These are phyloP conservation scores for Mucor velutinosus DNA, from an alignment of 371 early-diverging fungal genomes.

Conservation along the genomic window DNA sequence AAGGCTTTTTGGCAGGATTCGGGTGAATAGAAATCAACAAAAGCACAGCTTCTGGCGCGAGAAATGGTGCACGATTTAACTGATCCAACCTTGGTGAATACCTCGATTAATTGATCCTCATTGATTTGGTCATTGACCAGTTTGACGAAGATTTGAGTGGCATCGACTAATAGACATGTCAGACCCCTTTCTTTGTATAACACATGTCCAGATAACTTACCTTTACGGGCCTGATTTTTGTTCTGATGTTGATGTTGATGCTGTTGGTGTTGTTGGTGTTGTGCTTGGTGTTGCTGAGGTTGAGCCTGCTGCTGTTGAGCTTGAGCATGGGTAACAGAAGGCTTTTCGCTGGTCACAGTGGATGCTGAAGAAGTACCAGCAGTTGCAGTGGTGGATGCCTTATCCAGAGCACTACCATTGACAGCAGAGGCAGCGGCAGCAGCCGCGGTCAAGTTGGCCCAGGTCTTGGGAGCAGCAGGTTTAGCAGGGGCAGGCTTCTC, in stretches of 20 bases:
- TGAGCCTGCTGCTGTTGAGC: constrained; percentile 14
- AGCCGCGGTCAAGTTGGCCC: constrained; percentile 39
- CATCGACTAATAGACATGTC: constrained; percentile 6
- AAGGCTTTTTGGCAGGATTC: constrained; percentile 48
- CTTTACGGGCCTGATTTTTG: constrained; percentile 19
- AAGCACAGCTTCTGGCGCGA: constrained; percentile 29
- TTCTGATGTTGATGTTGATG: constrained; percentile 15
- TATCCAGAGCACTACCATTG: background rate
- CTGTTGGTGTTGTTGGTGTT: background rate
- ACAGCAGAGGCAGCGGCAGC: background rate
- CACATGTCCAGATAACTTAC: background rate
- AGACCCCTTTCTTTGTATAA: too few species aligned
- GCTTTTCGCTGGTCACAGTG: background rate
- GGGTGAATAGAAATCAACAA: constrained; percentile 37
- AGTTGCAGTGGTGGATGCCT: background rate
- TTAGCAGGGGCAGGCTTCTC: constrained; percentile 12
- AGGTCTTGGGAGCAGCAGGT: constrained; percentile 43
- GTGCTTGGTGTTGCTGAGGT: constrained; percentile 1
- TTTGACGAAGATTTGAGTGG: constrained; percentile 44
- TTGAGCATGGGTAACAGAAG: background rate
- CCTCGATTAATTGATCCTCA: constrained; percentile 40
- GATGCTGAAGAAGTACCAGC: background rate
- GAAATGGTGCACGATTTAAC: constrained; percentile 34
- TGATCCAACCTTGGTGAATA: constrained; percentile 39
- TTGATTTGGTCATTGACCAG: constrained; percentile 28